Base-by-base conservation (phyloP, 768 basidiomycete species). In the Naganishia kalamii region DNA sequence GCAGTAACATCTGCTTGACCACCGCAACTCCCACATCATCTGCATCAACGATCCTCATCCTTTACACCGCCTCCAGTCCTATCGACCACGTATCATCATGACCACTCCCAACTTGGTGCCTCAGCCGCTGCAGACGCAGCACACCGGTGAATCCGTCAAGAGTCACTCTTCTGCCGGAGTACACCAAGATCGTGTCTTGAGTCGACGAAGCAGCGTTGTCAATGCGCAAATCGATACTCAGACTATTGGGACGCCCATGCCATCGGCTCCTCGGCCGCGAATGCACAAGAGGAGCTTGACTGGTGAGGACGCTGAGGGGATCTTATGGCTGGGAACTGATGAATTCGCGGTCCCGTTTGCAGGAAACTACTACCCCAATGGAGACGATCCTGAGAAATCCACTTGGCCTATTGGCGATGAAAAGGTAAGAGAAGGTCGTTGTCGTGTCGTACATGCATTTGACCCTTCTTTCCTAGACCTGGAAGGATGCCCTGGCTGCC, bases 341-440 rank as follows among this genome's bases (percentile, higher is more conserved):
- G 29, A 21, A 27, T 35, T 40, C 15, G 23, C 29, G n/a, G 19
- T 43, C 21, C 3, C 8, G 4, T 19, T 13, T 40, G 29, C 48
- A 65, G 64, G 64, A 19, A 37, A 59, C 4, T 77, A 77, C 69
- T 75, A 75, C 67, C 76, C 76, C n/a, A 61, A 74, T 59, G 69
- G 70, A 46, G 73, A 68, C 2, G 63, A 61, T n/a, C 30, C 64
- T 5, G 70, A 59, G 7, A 64, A 74, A 17, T 43, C 68, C 19
- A 70, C 69, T 33, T 79, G 78, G 78, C 78, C 78, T 10, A 69
- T 79, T 50, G 78, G 78, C n/a, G 76, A 79, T 48, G 76, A 78
- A 57, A 62, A 66, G 63, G 63, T 64, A n/a, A 32, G 63, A 37
- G 19, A 19, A 41, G 43, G 17, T 13, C 19, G 17, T 21, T 11